Percentiles rank a stretch among this genome's conserved stretches.
Conservation (phyloP, 2,329 filamentous ascomycete genomes). For the Neoscytalidium dimidiatum region DNA sequence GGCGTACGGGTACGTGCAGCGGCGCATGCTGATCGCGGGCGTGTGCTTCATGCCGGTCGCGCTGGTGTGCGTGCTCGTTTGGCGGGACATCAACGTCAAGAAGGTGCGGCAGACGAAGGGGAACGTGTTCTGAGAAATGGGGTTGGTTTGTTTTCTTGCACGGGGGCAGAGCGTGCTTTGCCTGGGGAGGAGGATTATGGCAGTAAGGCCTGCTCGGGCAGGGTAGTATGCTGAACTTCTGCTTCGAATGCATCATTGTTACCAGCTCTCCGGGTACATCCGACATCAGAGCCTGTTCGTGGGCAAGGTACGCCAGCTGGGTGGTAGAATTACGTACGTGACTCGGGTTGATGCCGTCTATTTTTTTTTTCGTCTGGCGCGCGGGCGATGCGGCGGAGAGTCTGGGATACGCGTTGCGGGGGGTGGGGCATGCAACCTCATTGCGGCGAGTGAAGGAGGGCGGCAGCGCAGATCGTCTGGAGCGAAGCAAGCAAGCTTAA, state of each 20-base stretch:
- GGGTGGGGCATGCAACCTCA: background rate
- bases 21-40: constrained; percentile 42
- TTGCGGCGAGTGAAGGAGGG: no score
- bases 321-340: background rate
- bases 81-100: constrained; percentile 38
- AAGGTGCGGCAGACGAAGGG: constrained; percentile 38
- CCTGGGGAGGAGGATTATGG: background rate
- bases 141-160: background rate
- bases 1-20: constrained; percentile 40
- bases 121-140: constrained; percentile 31
- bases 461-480: no score
- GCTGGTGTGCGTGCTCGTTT: constrained; percentile 30
- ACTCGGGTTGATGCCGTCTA: background rate
- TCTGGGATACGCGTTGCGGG: background rate
- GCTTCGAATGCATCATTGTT: no score
- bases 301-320: no score
- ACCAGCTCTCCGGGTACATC: no score
- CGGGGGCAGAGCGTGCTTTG: no score
- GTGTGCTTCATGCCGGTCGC: constrained; percentile 31
- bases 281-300: no score
- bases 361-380: no score
- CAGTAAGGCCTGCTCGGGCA: background rate
- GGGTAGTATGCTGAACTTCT: no score
- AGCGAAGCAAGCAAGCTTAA: no score
- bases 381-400: no score